Evolutionary conservation across 495 filamentous ascomycete genomes (phyloP).

Genomic region (Penicillium chermesinum): DNA sequence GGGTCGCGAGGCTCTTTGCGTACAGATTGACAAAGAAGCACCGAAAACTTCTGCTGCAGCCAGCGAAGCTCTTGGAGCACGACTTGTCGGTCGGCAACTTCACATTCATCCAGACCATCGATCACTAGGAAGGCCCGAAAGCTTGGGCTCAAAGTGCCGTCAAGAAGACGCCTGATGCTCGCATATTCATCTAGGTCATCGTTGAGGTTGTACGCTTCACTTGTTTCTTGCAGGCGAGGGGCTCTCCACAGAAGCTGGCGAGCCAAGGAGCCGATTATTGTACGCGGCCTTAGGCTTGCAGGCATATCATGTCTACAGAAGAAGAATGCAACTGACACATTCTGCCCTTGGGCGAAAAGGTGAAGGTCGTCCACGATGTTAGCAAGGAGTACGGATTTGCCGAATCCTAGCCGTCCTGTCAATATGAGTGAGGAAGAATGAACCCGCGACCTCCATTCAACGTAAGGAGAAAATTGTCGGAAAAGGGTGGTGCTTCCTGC

Average conservation of each 20-base stretch:
- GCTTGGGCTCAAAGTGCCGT: not conserved
- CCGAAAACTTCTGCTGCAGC: not conserved
- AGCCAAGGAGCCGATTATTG: constrained; percentile 33
- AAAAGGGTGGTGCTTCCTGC: constrained; percentile 32
- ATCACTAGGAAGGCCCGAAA: not conserved
- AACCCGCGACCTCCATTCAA: constrained; percentile 27
- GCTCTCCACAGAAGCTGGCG: constrained; percentile 34
- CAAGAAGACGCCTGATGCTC: not conserved
- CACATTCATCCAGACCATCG: not conserved
- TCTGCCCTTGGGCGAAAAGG: constrained; percentile 12
- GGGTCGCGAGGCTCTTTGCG: constrained; percentile 17
- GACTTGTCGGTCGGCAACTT: not conserved
- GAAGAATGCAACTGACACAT: constrained; percentile 31
- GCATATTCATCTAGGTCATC: not conserved
- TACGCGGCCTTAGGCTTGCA: constrained; percentile 33
- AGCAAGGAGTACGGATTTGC: constrained; percentile 38
- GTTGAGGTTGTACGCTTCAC: not conserved
- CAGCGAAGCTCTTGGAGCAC: not conserved
- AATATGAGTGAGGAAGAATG: constrained; percentile 1
- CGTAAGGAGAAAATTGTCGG: constrained; percentile 20
- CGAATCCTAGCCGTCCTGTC: constrained; percentile 39
- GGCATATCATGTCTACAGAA: constrained; percentile 36
- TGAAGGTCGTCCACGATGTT: constrained; percentile 41
- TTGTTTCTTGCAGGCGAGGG: not conserved
- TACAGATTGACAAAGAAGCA: constrained; percentile 27